phyloP scores from a whole-genome alignment of 441 rosid genomes.

The Pelargonium cotyledonis region DNA sequence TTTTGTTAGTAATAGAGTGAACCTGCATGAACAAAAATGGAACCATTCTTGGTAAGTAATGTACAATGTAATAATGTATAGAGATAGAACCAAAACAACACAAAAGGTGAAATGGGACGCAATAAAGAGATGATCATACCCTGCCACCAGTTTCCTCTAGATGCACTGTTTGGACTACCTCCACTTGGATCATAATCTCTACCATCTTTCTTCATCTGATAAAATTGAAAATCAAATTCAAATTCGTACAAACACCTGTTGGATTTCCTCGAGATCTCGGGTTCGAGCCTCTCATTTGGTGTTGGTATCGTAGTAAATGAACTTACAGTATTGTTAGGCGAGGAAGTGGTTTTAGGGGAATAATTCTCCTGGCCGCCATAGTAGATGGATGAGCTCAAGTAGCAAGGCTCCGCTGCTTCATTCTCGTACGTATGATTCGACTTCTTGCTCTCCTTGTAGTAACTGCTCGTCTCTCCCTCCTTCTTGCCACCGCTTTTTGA shows the following conservation, averaged over 20 bases:
- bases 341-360: constrained; percentile 40
- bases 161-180: constrained; percentile 43
- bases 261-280: not conserved
- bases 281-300: not conserved
- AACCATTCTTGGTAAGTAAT: too few species aligned
- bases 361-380: constrained; percentile 93
- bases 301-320: not conserved
- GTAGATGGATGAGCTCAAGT: constrained; percentile 74
- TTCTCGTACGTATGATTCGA: constrained; percentile 34
- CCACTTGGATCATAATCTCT: constrained; percentile 35
- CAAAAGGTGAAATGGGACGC: too few species aligned
- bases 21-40: constrained; percentile 28
- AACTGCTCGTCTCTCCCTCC: too few species aligned
- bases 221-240: not conserved
- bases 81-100: too few species aligned
- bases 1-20: constrained; percentile 45
- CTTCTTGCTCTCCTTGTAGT: constrained; percentile 17
- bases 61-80: too few species aligned
- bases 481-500: constrained; percentile 18
- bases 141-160: constrained; percentile 97
- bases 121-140: constrained; percentile 30
- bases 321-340: constrained; percentile 34
- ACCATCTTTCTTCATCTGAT: constrained; percentile 39
- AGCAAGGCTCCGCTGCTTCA: constrained; percentile 55
- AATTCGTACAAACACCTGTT: not conserved